Evolutionary conservation across 192 early-diverging fungal species (phyloP).

Genomic region (Lobulomyces angularis): DNA sequence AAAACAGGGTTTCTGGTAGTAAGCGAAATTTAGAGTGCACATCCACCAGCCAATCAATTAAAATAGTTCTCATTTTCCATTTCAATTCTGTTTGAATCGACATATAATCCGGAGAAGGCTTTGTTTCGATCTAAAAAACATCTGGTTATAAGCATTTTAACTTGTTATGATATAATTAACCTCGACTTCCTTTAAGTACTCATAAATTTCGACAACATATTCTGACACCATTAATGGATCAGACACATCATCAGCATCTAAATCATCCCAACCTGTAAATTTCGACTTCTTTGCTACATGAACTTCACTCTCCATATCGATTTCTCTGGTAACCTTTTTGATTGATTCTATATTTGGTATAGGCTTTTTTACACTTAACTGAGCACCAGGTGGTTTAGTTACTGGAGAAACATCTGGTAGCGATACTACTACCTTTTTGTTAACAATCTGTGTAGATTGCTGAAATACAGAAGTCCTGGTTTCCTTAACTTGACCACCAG

Average conservation of each 20-base stretch:
- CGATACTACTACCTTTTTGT: no score
- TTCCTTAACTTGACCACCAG: no score
- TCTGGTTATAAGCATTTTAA: background rate
- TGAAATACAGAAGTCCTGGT: no score
- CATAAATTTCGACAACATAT: constrained; percentile 87
- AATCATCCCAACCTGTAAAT: constrained; percentile 47
- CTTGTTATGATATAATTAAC: constrained; percentile 12
- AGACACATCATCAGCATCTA: constrained; percentile 61
- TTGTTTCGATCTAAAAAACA: constrained; percentile 30
- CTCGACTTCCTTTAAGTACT: constrained; percentile 69
- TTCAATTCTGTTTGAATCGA: constrained; percentile 67
- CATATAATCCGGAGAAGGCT: constrained; percentile 78
- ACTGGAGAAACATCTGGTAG: no score
- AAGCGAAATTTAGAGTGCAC: constrained; percentile 82
- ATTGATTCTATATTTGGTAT: no score
- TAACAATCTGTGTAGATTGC: no score
- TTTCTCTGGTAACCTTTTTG: no score
- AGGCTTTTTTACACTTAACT: no score
- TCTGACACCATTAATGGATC: constrained; percentile 92
- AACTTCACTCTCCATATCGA: no score
- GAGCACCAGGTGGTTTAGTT: no score
- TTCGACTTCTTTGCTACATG: constrained; percentile 15
- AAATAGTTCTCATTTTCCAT: constrained; percentile 84
- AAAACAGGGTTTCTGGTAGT: constrained; percentile 85
- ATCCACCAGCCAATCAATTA: constrained; percentile 95